phyloP scores from a whole-genome alignment of 2,329 filamentous ascomycete genomes.

The Epichloe amarillans region DNA sequence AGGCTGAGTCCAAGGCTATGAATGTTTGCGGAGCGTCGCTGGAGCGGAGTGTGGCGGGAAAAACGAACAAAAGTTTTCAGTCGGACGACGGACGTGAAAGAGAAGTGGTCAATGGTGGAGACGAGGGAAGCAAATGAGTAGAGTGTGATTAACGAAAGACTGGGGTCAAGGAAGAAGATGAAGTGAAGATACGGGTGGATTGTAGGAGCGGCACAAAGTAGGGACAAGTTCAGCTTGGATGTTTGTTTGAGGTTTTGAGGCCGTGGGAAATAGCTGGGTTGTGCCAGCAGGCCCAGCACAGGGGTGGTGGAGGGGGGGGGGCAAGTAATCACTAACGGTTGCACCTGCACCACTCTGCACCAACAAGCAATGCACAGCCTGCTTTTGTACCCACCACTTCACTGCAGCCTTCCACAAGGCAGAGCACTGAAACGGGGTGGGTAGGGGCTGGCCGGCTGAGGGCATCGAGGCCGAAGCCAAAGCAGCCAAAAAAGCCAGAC shows the following conservation, averaged over 20 bases:
- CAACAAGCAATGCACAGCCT: constrained; percentile 1
- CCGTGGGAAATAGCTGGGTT: background rate
- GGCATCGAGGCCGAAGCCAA: too few relatives aligned
- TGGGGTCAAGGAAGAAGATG: background rate
- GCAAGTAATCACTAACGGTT: too few relatives aligned
- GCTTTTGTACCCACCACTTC: too few relatives aligned
- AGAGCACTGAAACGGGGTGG: background rate
- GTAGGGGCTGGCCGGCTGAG: too few relatives aligned
- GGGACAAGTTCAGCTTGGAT: background rate
- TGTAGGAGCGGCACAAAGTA: background rate
- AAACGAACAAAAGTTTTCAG: background rate
- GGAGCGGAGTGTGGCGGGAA: too few relatives aligned
- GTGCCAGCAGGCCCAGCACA: too few relatives aligned
- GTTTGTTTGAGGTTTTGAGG: constrained; percentile 1
- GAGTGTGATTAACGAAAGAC: constrained; percentile 4
- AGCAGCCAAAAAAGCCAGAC: too few relatives aligned
- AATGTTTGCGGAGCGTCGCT: background rate
- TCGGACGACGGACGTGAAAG: background rate
- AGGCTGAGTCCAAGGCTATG: background rate
- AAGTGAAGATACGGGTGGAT: background rate
- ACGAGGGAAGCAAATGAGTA: background rate
- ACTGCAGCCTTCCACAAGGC: background rate
- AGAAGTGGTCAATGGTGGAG: background rate
- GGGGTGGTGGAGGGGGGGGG: too few relatives aligned
- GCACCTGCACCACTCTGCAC: background rate